phyloP scores from a whole-genome alignment of 768 basidiomycete species.

The Paxillus involutus region DNA sequence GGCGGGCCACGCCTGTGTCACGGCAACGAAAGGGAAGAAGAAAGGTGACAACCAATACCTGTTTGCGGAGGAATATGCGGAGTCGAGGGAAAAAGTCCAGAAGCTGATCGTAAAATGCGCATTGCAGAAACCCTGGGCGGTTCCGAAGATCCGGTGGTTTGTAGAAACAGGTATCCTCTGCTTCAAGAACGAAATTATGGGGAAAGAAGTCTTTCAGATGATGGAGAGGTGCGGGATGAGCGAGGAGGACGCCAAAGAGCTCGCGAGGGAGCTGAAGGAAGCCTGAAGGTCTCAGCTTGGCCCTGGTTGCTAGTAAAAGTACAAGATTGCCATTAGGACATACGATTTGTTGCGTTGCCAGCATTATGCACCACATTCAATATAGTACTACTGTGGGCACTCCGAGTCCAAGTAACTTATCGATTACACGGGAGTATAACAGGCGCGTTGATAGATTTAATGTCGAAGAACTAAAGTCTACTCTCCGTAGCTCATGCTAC shows the following conservation, averaged over 20 bases:
- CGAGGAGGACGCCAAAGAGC: neutral
- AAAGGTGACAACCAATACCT: conserved; percentile 5
- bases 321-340: too few species aligned
- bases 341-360: too few species aligned
- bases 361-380: too few species aligned
- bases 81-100: conserved; percentile 11
- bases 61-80: conserved; percentile 23
- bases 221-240: neutral
- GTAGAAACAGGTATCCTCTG: neutral
- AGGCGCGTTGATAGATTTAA: too few species aligned
- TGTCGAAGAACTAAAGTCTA: too few species aligned
- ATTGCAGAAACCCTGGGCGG: neutral
- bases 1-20: too few species aligned
- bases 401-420: too few species aligned
- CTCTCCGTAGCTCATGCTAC: too few species aligned
- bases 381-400: too few species aligned
- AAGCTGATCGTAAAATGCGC: neutral
- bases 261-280: conserved; percentile 5
- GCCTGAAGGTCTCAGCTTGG: too few species aligned
- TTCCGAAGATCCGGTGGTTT: conserved; percentile 3
- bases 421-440: too few species aligned
- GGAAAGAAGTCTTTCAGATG: neutral
- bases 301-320: too few species aligned
- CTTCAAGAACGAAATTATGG: neutral
- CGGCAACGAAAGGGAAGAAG: conserved; percentile 14